Conservation (phyloP, 192 early-diverging fungal genomes). For the Coemansia sp. region DNA sequence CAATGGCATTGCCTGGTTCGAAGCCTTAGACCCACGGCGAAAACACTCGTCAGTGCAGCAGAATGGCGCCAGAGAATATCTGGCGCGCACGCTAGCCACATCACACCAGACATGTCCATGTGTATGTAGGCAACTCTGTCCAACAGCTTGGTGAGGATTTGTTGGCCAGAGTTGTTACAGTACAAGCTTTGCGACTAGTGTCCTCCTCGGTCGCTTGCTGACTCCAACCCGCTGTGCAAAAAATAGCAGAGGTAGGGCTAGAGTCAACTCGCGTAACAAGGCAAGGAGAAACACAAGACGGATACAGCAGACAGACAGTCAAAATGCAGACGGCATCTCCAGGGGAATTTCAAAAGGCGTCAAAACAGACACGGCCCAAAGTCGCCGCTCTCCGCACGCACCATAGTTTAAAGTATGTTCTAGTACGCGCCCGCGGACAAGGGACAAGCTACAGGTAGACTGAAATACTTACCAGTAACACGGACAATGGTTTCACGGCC, state of each 20-base stretch:
- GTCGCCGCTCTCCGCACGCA: conserved; percentile 20
- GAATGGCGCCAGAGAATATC: background rate
- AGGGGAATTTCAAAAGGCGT: conserved; percentile 59
- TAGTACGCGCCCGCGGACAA: conserved; percentile 15
- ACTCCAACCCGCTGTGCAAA: background rate
- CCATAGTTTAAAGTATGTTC: background rate
- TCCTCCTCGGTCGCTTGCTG: conserved; percentile 5
- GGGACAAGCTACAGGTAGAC: background rate
- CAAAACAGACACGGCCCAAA: background rate
- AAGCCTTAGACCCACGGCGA: conserved; percentile 52
- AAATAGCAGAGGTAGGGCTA: background rate
- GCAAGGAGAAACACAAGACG: background rate
- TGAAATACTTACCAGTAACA: conserved; percentile 84
- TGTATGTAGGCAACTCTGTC: background rate
- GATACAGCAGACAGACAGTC: background rate
- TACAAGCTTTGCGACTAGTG: background rate
- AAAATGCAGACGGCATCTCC: conserved; percentile 42
- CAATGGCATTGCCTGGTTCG: background rate
- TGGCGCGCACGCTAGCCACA: conserved; percentile 1
- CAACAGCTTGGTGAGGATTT: background rate
- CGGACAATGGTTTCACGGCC: conserved; percentile 99
- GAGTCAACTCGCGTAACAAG: conserved; percentile 16
- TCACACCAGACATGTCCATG: conserved; percentile 15
- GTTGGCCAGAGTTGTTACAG: background rate
- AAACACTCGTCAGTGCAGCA: conserved; percentile 26